A percentile compares a stretch with the other conserved stretches of the same genome.
Evolutionary conservation across 1,139 yeast genomes (phyloP).

Genomic region (Nakaseomyces kungkrabaensis): DNA sequence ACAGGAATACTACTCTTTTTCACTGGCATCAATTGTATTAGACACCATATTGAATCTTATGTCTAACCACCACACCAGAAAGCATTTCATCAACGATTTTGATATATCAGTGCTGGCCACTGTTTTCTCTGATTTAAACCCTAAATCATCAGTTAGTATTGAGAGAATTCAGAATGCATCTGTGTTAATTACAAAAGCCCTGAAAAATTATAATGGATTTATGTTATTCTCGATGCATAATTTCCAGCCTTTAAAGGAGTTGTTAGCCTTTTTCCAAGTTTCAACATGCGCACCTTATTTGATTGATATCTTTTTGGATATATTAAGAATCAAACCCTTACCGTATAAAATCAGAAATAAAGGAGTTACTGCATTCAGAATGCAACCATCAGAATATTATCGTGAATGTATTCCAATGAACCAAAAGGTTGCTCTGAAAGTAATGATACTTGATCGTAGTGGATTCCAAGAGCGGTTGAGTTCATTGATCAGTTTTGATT

Average conservation of each 20-base stretch:
- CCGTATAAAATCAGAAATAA: conserved; percentile 39
- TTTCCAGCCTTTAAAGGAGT: conserved; percentile 46
- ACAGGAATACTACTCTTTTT: conserved; percentile 49
- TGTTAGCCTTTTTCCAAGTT: conserved; percentile 53
- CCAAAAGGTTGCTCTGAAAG: conserved; percentile 56
- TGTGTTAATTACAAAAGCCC: conserved; percentile 46
- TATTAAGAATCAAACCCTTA: conserved; percentile 50
- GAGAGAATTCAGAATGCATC: conserved; percentile 58
- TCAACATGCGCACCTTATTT: conserved; percentile 56
- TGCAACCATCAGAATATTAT: conserved; percentile 23
- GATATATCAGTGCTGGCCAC: conserved; percentile 58
- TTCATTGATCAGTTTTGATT: conserved; percentile 9
- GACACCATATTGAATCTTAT: conserved; percentile 50
- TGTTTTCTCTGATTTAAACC: conserved; percentile 50
- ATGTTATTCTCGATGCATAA: conserved; percentile 52
- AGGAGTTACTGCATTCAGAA: conserved; percentile 14
- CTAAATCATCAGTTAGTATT: conserved; percentile 36
- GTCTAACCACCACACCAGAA: conserved; percentile 50
- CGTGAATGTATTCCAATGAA: conserved; percentile 33
- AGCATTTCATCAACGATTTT: conserved; percentile 44
- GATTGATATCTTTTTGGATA: conserved; percentile 62
- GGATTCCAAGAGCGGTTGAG: conserved; percentile 40
- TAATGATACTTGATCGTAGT: conserved; percentile 46
- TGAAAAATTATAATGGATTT: conserved; percentile 73
- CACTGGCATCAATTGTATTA: conserved; percentile 46